Evolutionary conservation across 139 green algal species (phyloP).

Genomic region (Chlamydomonas sp.): DNA sequence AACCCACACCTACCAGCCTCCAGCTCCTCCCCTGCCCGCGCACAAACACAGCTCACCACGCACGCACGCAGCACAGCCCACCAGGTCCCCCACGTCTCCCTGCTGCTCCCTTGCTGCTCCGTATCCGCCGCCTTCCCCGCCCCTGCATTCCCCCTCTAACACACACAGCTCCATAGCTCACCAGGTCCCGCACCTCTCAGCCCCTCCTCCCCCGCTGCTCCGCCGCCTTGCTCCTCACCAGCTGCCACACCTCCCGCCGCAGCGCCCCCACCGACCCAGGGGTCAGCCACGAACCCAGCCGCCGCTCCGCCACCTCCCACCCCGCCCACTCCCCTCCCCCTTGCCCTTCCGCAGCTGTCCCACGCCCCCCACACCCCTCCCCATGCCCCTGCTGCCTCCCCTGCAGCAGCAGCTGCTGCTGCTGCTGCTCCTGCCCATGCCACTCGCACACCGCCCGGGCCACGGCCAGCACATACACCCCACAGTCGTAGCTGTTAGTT

Average conservation of each 20-base stretch:
- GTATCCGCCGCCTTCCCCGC: too few species aligned
- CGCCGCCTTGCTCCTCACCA: conserved; percentile 16
- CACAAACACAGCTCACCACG: too few species aligned
- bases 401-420: background rate
- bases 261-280: background rate
- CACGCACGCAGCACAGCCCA: too few species aligned
- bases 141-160: too few species aligned
- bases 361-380: background rate
- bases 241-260: conserved; percentile 20
- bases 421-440: background rate
- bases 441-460: conserved; percentile 44
- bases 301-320: conserved; percentile 2
- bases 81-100: too few species aligned
- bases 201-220: too few species aligned
- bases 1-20: too few species aligned
- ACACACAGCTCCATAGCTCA: too few species aligned
- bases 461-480: conserved; percentile 70
- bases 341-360: background rate
- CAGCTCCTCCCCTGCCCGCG: too few species aligned
- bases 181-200: too few species aligned
- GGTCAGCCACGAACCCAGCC: conserved; percentile 14
- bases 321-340: background rate
- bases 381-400: background rate
- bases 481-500: conserved; percentile 79
- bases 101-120: too few species aligned